Percentiles rank a stretch among this genome's conserved stretches.
Evolutionary conservation across 768 basidiomycete species (phyloP).

Genomic region (Leccinum disarticulatum): DNA sequence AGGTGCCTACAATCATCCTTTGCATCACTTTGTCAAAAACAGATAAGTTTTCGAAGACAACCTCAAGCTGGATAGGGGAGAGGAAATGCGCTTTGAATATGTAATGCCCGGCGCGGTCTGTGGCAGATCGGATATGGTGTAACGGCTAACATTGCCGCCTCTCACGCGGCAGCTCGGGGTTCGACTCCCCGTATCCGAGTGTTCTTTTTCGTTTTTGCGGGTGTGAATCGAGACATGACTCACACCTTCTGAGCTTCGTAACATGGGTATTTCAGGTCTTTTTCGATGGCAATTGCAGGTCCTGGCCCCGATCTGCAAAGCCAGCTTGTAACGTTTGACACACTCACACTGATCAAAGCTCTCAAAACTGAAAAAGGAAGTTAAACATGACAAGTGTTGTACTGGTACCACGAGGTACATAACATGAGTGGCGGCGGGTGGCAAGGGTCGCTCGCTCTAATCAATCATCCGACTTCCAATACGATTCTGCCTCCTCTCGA

Average conservation of each 20-base stretch:
- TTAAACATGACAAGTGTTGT: too few species aligned
- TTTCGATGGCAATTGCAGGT: not conserved
- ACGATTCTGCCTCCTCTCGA: slow-evolving; percentile 9
- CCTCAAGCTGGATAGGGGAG: not conserved
- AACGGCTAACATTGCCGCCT: slow-evolving; percentile 70
- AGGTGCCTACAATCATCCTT: not conserved
- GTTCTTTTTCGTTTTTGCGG: not conserved
- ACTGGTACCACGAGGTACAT: too few species aligned
- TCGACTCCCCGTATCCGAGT: slow-evolving; percentile 35
- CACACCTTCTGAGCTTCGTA: not conserved
- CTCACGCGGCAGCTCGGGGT: slow-evolving; percentile 49
- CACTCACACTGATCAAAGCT: too few species aligned
- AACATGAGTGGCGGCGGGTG: too few species aligned
- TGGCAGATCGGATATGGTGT: slow-evolving; percentile 51
- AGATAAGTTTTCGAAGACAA: not conserved
- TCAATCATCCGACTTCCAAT: too few species aligned
- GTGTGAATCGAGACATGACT: too few species aligned
- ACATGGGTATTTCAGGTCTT: not conserved
- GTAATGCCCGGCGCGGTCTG: fast-evolving
- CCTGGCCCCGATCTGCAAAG: not conserved
- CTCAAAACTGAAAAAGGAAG: too few species aligned
- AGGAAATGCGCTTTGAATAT: not conserved
- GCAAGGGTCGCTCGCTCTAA: too few species aligned
- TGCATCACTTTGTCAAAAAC: not conserved
- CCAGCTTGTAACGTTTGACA: not conserved